These are phyloP conservation scores for Hypoxylon fragiforme DNA, from an alignment of 495 filamentous ascomycete species.

Conservation along the genomic window DNA sequence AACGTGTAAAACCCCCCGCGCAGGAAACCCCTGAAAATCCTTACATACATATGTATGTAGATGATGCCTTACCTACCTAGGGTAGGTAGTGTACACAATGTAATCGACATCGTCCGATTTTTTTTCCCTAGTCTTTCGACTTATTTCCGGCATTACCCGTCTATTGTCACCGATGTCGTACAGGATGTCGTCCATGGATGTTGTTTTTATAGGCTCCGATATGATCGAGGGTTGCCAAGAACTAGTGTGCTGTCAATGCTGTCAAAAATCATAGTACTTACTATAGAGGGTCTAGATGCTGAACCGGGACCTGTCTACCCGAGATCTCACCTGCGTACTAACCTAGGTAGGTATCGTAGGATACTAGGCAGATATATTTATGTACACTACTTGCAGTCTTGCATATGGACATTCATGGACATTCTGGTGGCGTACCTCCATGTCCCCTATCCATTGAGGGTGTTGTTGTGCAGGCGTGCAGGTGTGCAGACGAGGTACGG, in stretches of 20 bases:
- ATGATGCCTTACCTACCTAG: slow-evolving; percentile 1
- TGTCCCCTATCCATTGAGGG: too few relatives aligned
- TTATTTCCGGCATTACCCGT: slow-evolving; percentile 26
- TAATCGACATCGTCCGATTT: slow-evolving; percentile 26
- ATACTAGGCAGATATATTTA: too few relatives aligned
- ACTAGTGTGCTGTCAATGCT: slow-evolving; percentile 20
- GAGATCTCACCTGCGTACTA: slow-evolving; percentile 10
- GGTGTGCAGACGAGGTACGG: too few relatives aligned
- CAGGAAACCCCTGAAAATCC: background rate
- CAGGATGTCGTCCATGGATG: background rate
- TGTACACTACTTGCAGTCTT: too few relatives aligned
- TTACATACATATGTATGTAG: background rate
- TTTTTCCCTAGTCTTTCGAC: background rate
- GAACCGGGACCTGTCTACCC: background rate
- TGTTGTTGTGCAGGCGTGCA: too few relatives aligned
- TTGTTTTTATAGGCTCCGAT: background rate
- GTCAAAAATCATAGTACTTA: too few relatives aligned
- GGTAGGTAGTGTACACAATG: too few relatives aligned
- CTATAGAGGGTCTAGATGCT: slow-evolving; percentile 14
- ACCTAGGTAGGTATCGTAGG: too few relatives aligned
- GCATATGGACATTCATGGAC: too few relatives aligned
- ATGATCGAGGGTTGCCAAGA: slow-evolving; percentile 22
- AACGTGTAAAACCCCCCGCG: too few relatives aligned
- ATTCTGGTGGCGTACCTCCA: too few relatives aligned
- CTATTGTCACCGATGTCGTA: slow-evolving; percentile 19